These are phyloP conservation scores for Kwoniella botswanensis DNA, from an alignment of 768 basidiomycete genomes.

Conservation along the genomic window DNA sequence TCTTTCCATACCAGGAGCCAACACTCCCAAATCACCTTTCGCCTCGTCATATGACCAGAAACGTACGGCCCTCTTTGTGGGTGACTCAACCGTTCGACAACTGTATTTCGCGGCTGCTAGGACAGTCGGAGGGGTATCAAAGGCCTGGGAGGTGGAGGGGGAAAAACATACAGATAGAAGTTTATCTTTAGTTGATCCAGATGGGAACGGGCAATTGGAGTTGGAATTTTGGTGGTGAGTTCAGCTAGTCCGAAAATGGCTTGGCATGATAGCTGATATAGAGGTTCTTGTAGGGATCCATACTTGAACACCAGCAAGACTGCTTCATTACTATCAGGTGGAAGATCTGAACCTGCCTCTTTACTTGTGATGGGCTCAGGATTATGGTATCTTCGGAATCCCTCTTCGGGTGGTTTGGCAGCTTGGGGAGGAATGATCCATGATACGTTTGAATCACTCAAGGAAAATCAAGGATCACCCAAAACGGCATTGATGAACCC, in stretches of 20 bases:
- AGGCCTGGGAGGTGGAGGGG: constrained; percentile 61
- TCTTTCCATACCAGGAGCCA: constrained; percentile 24
- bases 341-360: constrained; percentile 60
- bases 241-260: neutral
- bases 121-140: constrained; percentile 66
- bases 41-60: constrained; percentile 57
- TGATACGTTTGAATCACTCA: constrained; percentile 63
- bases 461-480: constrained; percentile 49
- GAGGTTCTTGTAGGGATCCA: constrained; percentile 68
- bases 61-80: constrained; percentile 71
- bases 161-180: constrained; percentile 70
- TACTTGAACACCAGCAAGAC: constrained; percentile 75
- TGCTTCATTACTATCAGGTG: constrained; percentile 60
- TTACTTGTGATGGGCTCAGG: constrained; percentile 83
- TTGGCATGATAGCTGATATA: constrained; percentile 12
- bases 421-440: constrained; percentile 80
- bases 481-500: constrained; percentile 41
- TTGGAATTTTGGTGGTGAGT: constrained; percentile 57
- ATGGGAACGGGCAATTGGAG: constrained; percentile 30
- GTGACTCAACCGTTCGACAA: constrained; percentile 80
- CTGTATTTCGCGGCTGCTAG: constrained; percentile 78
- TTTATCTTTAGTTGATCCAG: constrained; percentile 31
- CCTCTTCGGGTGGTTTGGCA: constrained; percentile 73
- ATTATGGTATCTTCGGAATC: constrained; percentile 85
- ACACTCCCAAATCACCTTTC: constrained; percentile 23